Percentiles rank a stretch among this genome's conserved stretches.
These are phyloP conservation scores for Copromyces sp. DNA, from an alignment of 495 filamentous ascomycete species.

Conservation along the genomic window DNA sequence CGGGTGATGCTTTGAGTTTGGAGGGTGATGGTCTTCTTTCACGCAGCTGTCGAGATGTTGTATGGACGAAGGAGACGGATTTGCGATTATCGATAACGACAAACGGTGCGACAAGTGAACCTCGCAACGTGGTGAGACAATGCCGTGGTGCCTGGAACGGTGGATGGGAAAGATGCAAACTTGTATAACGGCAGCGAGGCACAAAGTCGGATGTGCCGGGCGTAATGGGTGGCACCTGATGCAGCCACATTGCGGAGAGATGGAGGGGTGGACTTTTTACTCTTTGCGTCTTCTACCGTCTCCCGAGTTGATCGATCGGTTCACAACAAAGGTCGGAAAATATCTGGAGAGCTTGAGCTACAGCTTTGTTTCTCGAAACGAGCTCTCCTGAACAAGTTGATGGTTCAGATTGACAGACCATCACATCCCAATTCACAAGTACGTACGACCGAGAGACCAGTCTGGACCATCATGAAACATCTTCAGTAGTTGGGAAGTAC, in stretches of 20 bases:
- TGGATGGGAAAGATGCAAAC: background rate
- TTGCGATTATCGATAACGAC: background rate
- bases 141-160: background rate
- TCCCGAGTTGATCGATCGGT: background rate
- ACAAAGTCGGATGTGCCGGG: background rate
- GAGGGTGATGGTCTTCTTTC: background rate
- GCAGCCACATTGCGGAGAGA: background rate
- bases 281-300: background rate
- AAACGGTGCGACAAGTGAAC: background rate
- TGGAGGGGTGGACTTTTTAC: background rate
- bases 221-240: background rate
- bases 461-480: background rate
- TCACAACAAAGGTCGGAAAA: background rate
- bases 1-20: background rate
- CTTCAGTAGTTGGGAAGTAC: accelerated
- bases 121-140: background rate
- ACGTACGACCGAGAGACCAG: too few relatives aligned
- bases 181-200: background rate
- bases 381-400: background rate
- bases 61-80: too few relatives aligned
- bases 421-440: too few relatives aligned
- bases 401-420: too few relatives aligned
- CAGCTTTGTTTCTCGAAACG: background rate
- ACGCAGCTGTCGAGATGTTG: too few relatives aligned
- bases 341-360: background rate